These are phyloP conservation scores for Eutypella sp. DNA, from an alignment of 2,329 filamentous ascomycete genomes.

Conservation along the genomic window DNA sequence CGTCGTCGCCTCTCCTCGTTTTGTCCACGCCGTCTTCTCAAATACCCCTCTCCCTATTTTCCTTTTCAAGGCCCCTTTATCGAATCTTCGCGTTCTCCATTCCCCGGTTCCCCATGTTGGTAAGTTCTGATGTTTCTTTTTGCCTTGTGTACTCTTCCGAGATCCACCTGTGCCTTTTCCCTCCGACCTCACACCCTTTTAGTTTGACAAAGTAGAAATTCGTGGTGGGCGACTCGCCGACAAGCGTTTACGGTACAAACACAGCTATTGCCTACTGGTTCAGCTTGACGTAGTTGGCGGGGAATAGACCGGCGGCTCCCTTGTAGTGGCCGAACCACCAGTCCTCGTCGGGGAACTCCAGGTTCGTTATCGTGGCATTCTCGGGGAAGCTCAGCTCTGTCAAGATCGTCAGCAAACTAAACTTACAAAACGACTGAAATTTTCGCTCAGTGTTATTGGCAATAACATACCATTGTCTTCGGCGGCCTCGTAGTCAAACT, in stretches of 20 bases:
- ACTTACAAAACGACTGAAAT: neutral
- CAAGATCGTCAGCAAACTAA: slow-evolving; percentile 37
- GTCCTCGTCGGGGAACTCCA: slow-evolving; percentile 96
- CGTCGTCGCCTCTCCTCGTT: too few relatives aligned
- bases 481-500: slow-evolving; percentile 95
- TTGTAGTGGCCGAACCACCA: slow-evolving; percentile 94
- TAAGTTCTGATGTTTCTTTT: too few relatives aligned
- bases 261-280: slow-evolving; percentile 34
- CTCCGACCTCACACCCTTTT: neutral
- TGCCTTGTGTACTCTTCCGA: too few relatives aligned
- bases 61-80: too few relatives aligned
- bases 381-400: slow-evolving; percentile 78
- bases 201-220: neutral
- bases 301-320: slow-evolving; percentile 79
- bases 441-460: neutral
- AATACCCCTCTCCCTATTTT: too few relatives aligned
- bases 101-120: too few relatives aligned
- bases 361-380: slow-evolving; percentile 70
- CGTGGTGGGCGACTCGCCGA: neutral
- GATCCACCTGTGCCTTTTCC: too few relatives aligned
- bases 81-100: too few relatives aligned
- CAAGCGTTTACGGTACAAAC: too few relatives aligned
- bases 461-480: slow-evolving; percentile 74
- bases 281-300: slow-evolving; percentile 64
- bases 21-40: too few relatives aligned